Evolutionary conservation across 345 rosid species (phyloP).

Genomic region (Hibiscus syriacus): DNA sequence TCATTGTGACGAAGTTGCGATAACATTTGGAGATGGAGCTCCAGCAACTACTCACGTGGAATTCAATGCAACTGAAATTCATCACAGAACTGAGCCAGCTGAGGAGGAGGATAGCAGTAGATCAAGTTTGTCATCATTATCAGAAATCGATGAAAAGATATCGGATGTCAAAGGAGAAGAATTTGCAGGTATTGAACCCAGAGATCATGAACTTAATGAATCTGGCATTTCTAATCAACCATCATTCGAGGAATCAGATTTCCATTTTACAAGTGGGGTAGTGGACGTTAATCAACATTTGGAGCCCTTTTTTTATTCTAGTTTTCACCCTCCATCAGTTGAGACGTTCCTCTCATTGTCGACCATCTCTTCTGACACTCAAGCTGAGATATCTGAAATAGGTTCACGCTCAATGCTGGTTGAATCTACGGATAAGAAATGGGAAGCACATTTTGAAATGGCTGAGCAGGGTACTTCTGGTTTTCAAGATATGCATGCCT

Average conservation of each 20-base stretch:
- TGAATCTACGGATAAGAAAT: constrained; percentile 23
- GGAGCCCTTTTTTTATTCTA: constrained; percentile 82
- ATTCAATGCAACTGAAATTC: constrained; percentile 20
- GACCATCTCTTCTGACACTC: constrained; percentile 47
- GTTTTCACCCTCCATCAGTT: constrained; percentile 39
- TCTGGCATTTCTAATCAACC: constrained; percentile 30
- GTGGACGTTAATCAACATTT: constrained; percentile 34
- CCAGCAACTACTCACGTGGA: constrained; percentile 11
- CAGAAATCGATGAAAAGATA: constrained; percentile 49
- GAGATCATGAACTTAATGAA: constrained; percentile 18
- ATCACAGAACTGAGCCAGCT: constrained; percentile 25
- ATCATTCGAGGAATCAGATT: constrained; percentile 30
- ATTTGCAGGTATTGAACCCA: constrained; percentile 19
- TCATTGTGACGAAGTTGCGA: constrained; percentile 46
- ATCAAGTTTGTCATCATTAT: constrained; percentile 51
- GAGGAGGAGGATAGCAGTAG: constrained; percentile 51
- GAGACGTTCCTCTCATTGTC: constrained; percentile 51
- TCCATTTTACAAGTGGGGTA: constrained; percentile 23
- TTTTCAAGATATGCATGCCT: constrained; percentile 25
- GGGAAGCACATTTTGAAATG: constrained; percentile 24
- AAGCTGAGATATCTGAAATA: constrained; percentile 35
- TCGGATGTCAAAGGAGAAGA: constrained; percentile 30
- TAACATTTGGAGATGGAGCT: constrained; percentile 36
- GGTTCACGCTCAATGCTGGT: constrained; percentile 17
- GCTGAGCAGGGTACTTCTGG: constrained; percentile 17